A percentile compares a stretch with the other conserved stretches of the same genome.
Evolutionary conservation across 1,284 basidiomycete species (phyloP).

Genomic region (Trametes polyzona): DNA sequence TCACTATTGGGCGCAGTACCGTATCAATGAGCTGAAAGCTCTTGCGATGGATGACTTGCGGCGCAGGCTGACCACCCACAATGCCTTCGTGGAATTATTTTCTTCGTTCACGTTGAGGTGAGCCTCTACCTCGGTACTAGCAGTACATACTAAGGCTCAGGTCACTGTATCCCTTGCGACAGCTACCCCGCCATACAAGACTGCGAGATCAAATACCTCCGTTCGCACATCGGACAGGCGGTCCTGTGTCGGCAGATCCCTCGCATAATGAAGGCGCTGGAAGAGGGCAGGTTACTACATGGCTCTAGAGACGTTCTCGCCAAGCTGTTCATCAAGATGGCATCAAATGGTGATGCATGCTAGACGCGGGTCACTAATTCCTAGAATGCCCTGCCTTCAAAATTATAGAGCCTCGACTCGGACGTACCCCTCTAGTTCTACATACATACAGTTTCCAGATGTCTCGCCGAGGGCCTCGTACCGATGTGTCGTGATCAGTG

Average conservation of each 20-base stretch:
- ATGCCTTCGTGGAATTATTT: conserved; percentile 26
- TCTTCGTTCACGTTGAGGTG: conserved; percentile 21
- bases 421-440: too few species aligned
- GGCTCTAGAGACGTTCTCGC: neutral
- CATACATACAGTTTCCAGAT: too few species aligned
- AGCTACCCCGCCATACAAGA: conserved; percentile 11
- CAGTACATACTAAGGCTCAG: neutral
- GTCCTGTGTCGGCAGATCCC: neutral
- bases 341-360: too few species aligned
- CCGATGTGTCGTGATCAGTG: too few species aligned
- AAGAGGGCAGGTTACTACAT: neutral
- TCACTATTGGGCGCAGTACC: conserved; percentile 12
- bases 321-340: neutral
- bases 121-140: neutral
- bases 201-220: conserved; percentile 10
- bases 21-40: conserved; percentile 16
- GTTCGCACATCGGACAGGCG: neutral
- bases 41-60: conserved; percentile 16
- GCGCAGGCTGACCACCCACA: conserved; percentile 18
- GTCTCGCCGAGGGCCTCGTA: too few species aligned
- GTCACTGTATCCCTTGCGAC: neutral
- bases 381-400: neutral
- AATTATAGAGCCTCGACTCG: too few species aligned
- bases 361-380: neutral
- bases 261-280: conserved; percentile 2